Evolutionary conservation across 192 early-diverging fungal species (phyloP).

Genomic region (Spizellomyces sp.): DNA sequence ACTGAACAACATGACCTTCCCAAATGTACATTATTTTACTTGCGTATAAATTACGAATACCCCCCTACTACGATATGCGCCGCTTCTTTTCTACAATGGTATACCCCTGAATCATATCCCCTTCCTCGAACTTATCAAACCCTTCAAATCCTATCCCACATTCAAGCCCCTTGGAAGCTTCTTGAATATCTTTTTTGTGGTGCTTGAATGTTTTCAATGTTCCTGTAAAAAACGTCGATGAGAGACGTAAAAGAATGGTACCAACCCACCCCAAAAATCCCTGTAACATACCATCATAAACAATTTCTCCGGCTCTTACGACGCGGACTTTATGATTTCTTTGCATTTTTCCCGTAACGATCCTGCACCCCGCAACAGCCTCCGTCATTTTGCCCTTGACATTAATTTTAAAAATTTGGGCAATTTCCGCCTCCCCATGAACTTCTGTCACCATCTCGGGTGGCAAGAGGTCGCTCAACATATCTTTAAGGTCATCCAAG

Average conservation of each 20-base stretch:
- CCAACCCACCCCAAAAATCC: not conserved
- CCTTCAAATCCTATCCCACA: slow-evolving; percentile 91
- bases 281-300: slow-evolving; percentile 69
- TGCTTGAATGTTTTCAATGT: slow-evolving; percentile 76
- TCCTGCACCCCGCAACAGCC: slow-evolving; percentile 81
- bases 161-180: slow-evolving; percentile 92
- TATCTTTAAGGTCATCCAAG: slow-evolving; percentile 85
- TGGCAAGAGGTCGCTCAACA: slow-evolving; percentile 74
- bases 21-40: not conserved
- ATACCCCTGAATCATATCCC: slow-evolving; percentile 60
- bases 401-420: slow-evolving; percentile 83
- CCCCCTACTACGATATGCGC: slow-evolving; percentile 12
- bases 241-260: not conserved
- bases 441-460: slow-evolving; percentile 76
- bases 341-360: slow-evolving; percentile 73
- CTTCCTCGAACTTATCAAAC: slow-evolving; percentile 75
- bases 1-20: too few species aligned
- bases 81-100: slow-evolving; percentile 15
- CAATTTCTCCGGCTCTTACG: slow-evolving; percentile 63
- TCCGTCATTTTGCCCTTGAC: slow-evolving; percentile 72
- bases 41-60: not conserved
- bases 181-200: slow-evolving; percentile 86
- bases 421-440: slow-evolving; percentile 85
- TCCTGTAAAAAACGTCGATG: slow-evolving; percentile 27
- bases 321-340: slow-evolving; percentile 65